These are phyloP conservation scores for Ophiosphaerella korrae DNA, from an alignment of 2,329 filamentous ascomycete species.

Conservation along the genomic window DNA sequence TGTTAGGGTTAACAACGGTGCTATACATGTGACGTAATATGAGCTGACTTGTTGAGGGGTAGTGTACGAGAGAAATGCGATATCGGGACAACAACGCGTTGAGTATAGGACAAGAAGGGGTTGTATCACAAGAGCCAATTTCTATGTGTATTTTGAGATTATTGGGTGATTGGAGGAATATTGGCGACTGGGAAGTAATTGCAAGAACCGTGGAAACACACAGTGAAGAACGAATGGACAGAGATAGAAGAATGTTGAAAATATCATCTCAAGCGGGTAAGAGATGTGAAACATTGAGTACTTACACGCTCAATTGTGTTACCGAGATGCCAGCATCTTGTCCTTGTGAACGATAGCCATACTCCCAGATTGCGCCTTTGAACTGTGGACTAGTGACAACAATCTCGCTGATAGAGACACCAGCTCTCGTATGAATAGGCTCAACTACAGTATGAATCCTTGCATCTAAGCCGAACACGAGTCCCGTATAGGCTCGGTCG, in stretches of 20 bases:
- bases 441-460: constrained; percentile 66
- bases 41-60: neutral
- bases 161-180: constrained; percentile 1
- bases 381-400: constrained; percentile 94
- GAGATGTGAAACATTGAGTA: constrained; percentile 27
- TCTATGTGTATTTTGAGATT: neutral
- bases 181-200: neutral
- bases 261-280: neutral
- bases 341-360: constrained; percentile 74
- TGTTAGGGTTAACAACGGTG: neutral
- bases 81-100: neutral
- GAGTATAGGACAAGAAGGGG: neutral
- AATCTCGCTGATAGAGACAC: constrained; percentile 70
- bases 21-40: constrained; percentile 1
- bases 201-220: neutral
- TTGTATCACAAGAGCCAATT: neutral
- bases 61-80: neutral
- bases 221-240: neutral
- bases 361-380: constrained; percentile 82
- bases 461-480: constrained; percentile 68
- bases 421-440: constrained; percentile 62
- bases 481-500: constrained; percentile 80
- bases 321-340: constrained; percentile 79
- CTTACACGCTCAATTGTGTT: constrained; percentile 78
- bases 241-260: neutral